phyloP scores from a whole-genome alignment of 768 basidiomycete species.

The Rhizopogon vinicolor region DNA sequence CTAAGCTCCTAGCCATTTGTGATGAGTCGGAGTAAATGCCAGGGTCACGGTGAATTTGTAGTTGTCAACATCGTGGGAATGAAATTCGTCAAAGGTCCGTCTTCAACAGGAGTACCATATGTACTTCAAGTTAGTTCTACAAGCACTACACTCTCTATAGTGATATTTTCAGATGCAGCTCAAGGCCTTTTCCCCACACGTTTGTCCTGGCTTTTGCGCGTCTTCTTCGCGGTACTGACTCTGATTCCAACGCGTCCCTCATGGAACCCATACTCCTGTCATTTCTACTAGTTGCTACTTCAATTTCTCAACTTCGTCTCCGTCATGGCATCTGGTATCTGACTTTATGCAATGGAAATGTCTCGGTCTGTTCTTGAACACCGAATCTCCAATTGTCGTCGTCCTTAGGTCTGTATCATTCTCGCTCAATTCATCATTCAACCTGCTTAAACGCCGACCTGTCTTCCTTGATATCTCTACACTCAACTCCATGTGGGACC shows the following conservation, averaged over 20 bases:
- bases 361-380: slow-evolving; percentile 83
- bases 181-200: slow-evolving; percentile 71
- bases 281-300: slow-evolving; percentile 58
- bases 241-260: background rate
- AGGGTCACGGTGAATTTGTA: too few species aligned
- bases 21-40: too few species aligned
- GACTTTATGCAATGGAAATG: slow-evolving; percentile 99
- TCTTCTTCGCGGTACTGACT: background rate
- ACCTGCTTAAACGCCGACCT: background rate
- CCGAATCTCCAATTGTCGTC: slow-evolving; percentile 94
- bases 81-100: too few species aligned
- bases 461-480: background rate
- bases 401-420: slow-evolving; percentile 71
- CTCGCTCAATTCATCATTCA: background rate
- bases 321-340: slow-evolving; percentile 86
- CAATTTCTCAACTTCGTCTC: slow-evolving; percentile 91
- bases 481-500: background rate
- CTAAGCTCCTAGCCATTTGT: too few species aligned
- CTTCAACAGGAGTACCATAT: too few species aligned
- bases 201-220: slow-evolving; percentile 24
- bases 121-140: too few species aligned
- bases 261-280: too few species aligned
- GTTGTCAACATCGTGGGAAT: too few species aligned
- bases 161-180: slow-evolving; percentile 74
- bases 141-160: background rate